Conservation (phyloP, 2,329 filamentous ascomycete genomes). For the Diaporthe vaccinii region DNA sequence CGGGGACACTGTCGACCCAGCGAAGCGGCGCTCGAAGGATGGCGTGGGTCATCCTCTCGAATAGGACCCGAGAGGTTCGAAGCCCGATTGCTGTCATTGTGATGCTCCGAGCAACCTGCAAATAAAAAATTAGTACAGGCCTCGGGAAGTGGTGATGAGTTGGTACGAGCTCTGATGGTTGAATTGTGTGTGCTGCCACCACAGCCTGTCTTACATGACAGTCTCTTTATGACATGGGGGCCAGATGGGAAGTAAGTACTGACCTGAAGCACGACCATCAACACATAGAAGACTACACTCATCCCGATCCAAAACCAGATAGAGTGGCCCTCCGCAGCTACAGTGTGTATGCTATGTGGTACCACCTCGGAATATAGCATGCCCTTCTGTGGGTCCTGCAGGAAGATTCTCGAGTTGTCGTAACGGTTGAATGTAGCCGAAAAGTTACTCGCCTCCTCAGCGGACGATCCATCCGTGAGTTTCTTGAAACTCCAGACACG, state of each 20-base stretch:
- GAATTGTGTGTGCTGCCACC: not conserved
- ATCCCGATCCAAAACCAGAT: constrained; percentile 48
- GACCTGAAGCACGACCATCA: constrained; percentile 42
- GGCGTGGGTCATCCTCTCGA: constrained; percentile 51
- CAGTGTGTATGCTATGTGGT: constrained; percentile 30
- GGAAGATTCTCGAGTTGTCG: constrained; percentile 34
- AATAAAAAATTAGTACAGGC: not conserved
- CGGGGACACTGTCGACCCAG: constrained; percentile 56
- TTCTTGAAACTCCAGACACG: constrained; percentile 53
- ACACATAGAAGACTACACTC: constrained; percentile 49
- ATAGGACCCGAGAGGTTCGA: constrained; percentile 49
- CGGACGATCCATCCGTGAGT: constrained; percentile 47
- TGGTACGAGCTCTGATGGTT: too few relatives aligned
- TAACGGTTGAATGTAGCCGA: constrained; percentile 35
- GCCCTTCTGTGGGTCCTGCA: constrained; percentile 37
- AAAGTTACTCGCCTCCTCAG: constrained; percentile 38
- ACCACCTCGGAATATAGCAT: constrained; percentile 35
- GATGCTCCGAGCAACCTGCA: constrained; percentile 45
- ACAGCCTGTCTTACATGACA: not conserved
- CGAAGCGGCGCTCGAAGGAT: constrained; percentile 56
- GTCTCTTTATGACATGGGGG: too few relatives aligned
- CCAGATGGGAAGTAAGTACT: not conserved
- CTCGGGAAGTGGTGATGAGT: not conserved
- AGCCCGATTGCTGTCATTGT: constrained; percentile 49
- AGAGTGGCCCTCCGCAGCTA: constrained; percentile 35